Evolutionary conservation across 2,329 filamentous ascomycete genomes (phyloP).

Genomic region (Cercospora berteroae): DNA sequence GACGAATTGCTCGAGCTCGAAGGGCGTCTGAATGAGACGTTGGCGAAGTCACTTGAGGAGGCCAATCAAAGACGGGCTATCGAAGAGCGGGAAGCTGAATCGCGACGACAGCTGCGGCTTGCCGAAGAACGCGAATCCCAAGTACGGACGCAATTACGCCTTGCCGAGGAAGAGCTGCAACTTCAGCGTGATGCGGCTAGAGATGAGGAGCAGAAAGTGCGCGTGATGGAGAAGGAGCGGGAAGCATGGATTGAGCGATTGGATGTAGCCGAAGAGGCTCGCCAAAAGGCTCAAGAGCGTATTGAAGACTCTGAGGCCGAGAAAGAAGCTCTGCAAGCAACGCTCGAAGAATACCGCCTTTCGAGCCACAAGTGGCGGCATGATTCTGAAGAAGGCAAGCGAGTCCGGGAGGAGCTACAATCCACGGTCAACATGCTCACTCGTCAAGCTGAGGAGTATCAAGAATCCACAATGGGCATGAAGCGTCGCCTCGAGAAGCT

Average conservation of each 20-base stretch:
- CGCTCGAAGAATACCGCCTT: constrained; percentile 62
- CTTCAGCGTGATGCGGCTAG: constrained; percentile 44
- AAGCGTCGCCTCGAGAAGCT: constrained; percentile 79
- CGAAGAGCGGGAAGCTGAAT: constrained; percentile 45
- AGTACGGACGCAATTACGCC: constrained; percentile 45
- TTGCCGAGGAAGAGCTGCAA: constrained; percentile 51
- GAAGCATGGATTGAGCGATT: constrained; percentile 42
- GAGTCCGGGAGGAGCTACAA: constrained; percentile 66
- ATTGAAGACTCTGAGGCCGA: constrained; percentile 52
- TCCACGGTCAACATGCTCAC: constrained; percentile 64
- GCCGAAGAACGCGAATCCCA: constrained; percentile 48
- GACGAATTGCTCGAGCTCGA: constrained; percentile 33
- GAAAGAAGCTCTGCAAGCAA: constrained; percentile 60
- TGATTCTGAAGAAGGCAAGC: constrained; percentile 56
- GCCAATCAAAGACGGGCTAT: constrained; percentile 38
- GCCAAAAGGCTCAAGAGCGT: constrained; percentile 32
- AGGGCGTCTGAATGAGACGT: constrained; percentile 36
- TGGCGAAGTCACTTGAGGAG: constrained; percentile 41
- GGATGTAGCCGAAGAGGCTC: constrained; percentile 36
- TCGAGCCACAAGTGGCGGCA: constrained; percentile 59
- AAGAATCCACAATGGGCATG: constrained; percentile 59
- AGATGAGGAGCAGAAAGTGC: constrained; percentile 45
- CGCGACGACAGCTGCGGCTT: constrained; percentile 35
- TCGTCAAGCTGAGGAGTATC: constrained; percentile 79
- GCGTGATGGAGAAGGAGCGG: constrained; percentile 45